Evolutionary conservation across 2,329 filamentous ascomycete species (phyloP), one percentile per base, ranked within the genome.

Genomic region (Penicillium verrucosum): DNA sequence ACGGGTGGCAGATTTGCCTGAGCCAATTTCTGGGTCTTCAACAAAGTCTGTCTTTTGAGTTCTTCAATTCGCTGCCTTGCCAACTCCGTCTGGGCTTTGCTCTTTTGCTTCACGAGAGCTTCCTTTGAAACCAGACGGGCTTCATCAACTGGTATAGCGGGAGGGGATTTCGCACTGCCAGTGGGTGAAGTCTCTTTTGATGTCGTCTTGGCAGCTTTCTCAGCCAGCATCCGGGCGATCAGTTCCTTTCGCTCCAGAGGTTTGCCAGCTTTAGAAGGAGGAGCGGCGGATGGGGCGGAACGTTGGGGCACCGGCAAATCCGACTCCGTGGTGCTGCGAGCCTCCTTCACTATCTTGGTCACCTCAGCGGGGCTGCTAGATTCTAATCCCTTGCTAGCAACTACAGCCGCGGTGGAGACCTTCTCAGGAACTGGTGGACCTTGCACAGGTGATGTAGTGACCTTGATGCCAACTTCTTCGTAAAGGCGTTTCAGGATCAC

Each of bases 1-100:
- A 16, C 16, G 5, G 47, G 18, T 25, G 36, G 11, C 41, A 51
- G 54, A 38, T 29, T 44, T 18, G 29, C 30, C 12, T 51, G 52
- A 16, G 29, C 25, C 25, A 46, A 45, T 68, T 67, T 72, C 63
- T 68, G 74, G 57, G 47, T 72, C 65, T 70, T 77, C 64, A 75
- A 71, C 14, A 79, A 64, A 51, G 73, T 73, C 60, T 72, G 74
- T 55, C 84, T 86, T 63, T 85, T 85, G 23, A 94, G 76, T 23
- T 88, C 88, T 58, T 91, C 89, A 68, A 96, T 87, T 63, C 90
- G 91, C 68, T 90, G 84, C 61, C 90, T 85, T 45, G 92, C 80
- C 32, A 92, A 76, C 57, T 90, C 89, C 58, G 89, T 96, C 62
- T 91, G 83, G 18, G 84, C 84, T 68, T 87, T 84, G 32, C 78